Percentiles rank a stretch among this genome's conserved stretches.
Conservation (phyloP, 441 rosid species). For the Bocquillonia castaneifolia region DNA sequence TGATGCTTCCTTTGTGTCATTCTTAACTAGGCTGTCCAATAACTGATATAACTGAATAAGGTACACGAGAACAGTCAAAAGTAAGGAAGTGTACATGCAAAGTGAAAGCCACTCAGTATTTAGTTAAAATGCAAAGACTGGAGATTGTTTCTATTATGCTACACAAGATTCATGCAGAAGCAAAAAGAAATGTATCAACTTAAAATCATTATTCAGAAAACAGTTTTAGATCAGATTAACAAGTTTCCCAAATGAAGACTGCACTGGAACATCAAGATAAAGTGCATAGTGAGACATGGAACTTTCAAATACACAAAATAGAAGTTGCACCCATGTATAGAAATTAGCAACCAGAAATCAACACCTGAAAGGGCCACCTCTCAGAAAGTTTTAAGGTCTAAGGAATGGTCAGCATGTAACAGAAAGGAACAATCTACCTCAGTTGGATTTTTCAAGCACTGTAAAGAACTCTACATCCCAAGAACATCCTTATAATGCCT, state of each 20-base stretch:
- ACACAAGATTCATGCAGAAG: background rate
- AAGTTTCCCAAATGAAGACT: background rate
- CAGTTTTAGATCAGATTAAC: background rate
- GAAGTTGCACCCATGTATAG: background rate
- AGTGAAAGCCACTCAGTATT: background rate
- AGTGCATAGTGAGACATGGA: background rate
- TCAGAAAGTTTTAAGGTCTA: background rate
- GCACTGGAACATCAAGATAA: background rate
- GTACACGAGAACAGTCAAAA: slow-evolving; percentile 20
- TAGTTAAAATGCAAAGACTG: background rate
- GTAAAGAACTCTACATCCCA: background rate
- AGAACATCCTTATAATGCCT: background rate
- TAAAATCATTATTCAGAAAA: background rate
- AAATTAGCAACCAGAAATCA: slow-evolving; percentile 3
- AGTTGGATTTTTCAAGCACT: slow-evolving; percentile 1
- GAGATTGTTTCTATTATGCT: background rate
- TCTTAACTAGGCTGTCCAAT: slow-evolving; percentile 63
- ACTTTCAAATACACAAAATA: background rate
- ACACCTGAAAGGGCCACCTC: background rate
- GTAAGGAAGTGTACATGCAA: background rate
- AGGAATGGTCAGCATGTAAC: background rate
- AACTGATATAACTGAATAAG: slow-evolving; percentile 64
- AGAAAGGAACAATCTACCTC: slow-evolving; percentile 1
- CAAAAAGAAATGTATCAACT: background rate
- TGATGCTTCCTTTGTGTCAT: slow-evolving; percentile 46